Conservation (phyloP, 1,139 yeast species). For the Groenewaldozyma auringiensis region DNA sequence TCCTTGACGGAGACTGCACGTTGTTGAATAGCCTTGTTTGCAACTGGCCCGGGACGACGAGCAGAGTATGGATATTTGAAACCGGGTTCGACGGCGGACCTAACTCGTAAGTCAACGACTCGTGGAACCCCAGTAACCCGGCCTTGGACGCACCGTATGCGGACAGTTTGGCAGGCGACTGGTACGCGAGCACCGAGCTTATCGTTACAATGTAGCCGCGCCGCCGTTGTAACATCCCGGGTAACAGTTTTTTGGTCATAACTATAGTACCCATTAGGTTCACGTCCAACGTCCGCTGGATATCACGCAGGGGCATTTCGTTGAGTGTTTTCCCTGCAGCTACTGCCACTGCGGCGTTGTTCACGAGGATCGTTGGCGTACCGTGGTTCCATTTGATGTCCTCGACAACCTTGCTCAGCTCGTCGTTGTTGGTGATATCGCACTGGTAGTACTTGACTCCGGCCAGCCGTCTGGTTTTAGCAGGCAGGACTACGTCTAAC, state of each 20-base stretch:
- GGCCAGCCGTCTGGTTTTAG: conserved; percentile 27
- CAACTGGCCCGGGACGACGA: conserved; percentile 84
- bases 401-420: conserved; percentile 14
- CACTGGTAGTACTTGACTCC: conserved; percentile 53
- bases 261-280: conserved; percentile 65
- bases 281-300: conserved; percentile 53
- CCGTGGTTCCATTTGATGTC: conserved; percentile 45
- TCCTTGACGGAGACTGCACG: conserved; percentile 60
- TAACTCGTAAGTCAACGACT: conserved; percentile 65
- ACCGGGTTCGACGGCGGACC: conserved; percentile 27
- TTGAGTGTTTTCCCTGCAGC: conserved; percentile 47
- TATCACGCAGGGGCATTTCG: conserved; percentile 48
- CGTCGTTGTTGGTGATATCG: conserved; percentile 49
- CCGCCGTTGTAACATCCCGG: conserved; percentile 53
- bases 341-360: conserved; percentile 70
- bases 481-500: conserved; percentile 50
- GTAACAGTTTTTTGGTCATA: conserved; percentile 62
- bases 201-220: conserved; percentile 76
- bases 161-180: conserved; percentile 73
- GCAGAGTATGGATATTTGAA: conserved; percentile 57
- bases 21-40: conserved; percentile 63
- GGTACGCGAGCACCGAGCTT: conserved; percentile 75
- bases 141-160: conserved; percentile 90
- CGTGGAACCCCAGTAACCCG: conserved; percentile 77
- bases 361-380: conserved; percentile 55